Evolutionary conservation across 1,284 basidiomycete genomes (phyloP).

Genomic region (Neonothopanus nambi): DNA sequence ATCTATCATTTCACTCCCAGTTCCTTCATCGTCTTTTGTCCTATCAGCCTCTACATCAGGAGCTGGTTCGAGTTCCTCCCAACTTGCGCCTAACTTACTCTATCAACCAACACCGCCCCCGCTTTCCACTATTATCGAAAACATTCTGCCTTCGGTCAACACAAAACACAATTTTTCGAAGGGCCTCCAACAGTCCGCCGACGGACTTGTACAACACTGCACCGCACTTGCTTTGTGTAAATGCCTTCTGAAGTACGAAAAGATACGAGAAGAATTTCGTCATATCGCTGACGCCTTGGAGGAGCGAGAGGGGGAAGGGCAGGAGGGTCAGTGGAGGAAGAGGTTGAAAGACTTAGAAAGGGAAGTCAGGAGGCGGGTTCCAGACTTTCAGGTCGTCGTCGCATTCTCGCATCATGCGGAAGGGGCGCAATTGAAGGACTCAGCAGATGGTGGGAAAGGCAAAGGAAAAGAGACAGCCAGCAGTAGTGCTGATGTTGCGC

Average conservation of each 20-base stretch:
- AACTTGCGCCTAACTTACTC: slow-evolving; percentile 18
- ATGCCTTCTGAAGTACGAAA: slow-evolving; percentile 69
- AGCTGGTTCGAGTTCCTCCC: slow-evolving; percentile 15
- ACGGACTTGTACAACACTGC: slow-evolving; percentile 78
- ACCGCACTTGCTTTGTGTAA: slow-evolving; percentile 75
- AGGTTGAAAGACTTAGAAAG: slow-evolving; percentile 66
- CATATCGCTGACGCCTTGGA: slow-evolving; percentile 57
- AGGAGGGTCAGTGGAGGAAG: slow-evolving; percentile 70
- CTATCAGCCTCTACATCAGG: slow-evolving; percentile 32
- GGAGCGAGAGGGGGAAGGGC: slow-evolving; percentile 46
- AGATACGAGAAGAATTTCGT: slow-evolving; percentile 52
- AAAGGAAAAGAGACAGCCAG: slow-evolving; percentile 13
- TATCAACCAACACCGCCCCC: slow-evolving; percentile 76
- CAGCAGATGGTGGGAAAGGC: background rate
- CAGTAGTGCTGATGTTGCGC: slow-evolving; percentile 16
- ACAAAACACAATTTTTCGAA: slow-evolving; percentile 74
- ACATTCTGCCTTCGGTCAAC: slow-evolving; percentile 71
- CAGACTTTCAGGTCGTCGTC: slow-evolving; percentile 80
- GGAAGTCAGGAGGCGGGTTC: slow-evolving; percentile 63
- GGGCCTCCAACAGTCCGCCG: slow-evolving; percentile 59
- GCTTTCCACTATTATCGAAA: slow-evolving; percentile 67
- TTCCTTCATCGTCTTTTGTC: slow-evolving; percentile 67
- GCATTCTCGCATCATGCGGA: slow-evolving; percentile 66
- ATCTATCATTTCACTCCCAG: slow-evolving; percentile 71
- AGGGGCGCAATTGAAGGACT: background rate